These are phyloP conservation scores for Stemphylium vesicarium DNA, from an alignment of 2,329 filamentous ascomycete genomes.

Conservation along the genomic window DNA sequence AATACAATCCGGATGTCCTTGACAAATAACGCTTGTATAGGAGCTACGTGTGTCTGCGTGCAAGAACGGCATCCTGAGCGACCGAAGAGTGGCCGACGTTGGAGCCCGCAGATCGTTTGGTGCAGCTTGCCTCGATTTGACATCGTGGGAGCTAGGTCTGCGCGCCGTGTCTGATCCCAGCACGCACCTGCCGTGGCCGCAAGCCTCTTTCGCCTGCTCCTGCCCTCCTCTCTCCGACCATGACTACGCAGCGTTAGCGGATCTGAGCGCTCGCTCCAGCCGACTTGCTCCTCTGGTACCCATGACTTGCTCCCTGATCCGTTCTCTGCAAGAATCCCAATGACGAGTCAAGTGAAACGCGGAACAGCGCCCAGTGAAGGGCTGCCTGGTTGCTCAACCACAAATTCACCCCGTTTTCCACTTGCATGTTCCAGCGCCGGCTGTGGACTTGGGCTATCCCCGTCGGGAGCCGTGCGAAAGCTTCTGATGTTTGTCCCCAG, in stretches of 20 bases:
- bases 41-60: conserved; percentile 6
- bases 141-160: conserved; percentile 20
- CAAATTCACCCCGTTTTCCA: conserved; percentile 5
- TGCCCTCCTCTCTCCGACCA: conserved; percentile 12
- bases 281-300: conserved; percentile 13
- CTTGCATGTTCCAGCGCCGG: conserved; percentile 5
- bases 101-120: conserved; percentile 25
- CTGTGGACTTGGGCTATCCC: conserved; percentile 14
- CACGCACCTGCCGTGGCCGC: conserved; percentile 17
- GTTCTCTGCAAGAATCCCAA: conserved; percentile 7
- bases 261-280: conserved; percentile 14
- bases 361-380: neutral
- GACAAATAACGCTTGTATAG: conserved; percentile 23
- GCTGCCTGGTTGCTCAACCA: conserved; percentile 1
- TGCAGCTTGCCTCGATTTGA: conserved; percentile 24
- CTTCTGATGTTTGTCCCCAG: conserved; percentile 19
- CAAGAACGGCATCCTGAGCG: conserved; percentile 22
- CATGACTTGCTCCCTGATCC: conserved; percentile 10
- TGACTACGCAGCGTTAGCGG: conserved; percentile 15
- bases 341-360: conserved; percentile 9
- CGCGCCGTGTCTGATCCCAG: conserved; percentile 12
- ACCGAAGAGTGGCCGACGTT: conserved; percentile 42
- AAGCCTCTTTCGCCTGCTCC: conserved; percentile 22
- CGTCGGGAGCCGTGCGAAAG: conserved; percentile 5
- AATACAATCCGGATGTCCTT: conserved; percentile 17